These are phyloP conservation scores for Fusarium proliferatum DNA, from an alignment of 2,329 filamentous ascomycete genomes.

Conservation along the genomic window DNA sequence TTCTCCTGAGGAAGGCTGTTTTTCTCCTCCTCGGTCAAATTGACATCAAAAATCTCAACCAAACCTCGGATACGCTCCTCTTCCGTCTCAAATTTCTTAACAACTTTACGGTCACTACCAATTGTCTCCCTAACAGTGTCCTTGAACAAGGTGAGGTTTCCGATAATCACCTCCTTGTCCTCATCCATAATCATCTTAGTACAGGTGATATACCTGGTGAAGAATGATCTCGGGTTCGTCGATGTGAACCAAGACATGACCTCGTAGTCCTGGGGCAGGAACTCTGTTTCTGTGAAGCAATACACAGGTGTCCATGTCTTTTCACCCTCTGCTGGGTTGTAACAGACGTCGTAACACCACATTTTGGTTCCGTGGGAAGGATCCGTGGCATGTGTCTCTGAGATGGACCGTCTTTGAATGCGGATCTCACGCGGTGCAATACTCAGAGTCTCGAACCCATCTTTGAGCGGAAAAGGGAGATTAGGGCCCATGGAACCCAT, in stretches of 20 bases:
- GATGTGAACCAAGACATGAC: constrained; percentile 8
- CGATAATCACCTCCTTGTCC: background rate
- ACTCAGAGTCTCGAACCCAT: background rate
- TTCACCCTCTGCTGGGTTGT: background rate
- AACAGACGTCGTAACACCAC: constrained; percentile 3
- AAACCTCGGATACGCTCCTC: background rate
- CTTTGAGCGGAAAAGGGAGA: background rate
- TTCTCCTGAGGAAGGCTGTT: background rate
- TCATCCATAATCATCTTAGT: background rate
- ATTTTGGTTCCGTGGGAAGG: background rate
- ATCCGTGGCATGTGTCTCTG: background rate
- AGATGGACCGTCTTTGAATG: background rate
- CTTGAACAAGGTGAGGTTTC: background rate
- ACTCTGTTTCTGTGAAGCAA: background rate
- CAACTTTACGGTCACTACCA: background rate
- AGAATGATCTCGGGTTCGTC: background rate
- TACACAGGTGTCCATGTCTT: background rate
- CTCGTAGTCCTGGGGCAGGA: background rate
- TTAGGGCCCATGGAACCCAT: constrained; percentile 3
- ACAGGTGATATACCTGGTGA: background rate
- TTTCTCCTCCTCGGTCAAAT: background rate
- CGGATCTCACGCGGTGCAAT: background rate
- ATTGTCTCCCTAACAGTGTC: background rate
- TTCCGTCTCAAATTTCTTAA: background rate
- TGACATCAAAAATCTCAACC: background rate